phyloP scores from a whole-genome alignment of 2,329 filamentous ascomycete species.

The Talaromyces islandicus region DNA sequence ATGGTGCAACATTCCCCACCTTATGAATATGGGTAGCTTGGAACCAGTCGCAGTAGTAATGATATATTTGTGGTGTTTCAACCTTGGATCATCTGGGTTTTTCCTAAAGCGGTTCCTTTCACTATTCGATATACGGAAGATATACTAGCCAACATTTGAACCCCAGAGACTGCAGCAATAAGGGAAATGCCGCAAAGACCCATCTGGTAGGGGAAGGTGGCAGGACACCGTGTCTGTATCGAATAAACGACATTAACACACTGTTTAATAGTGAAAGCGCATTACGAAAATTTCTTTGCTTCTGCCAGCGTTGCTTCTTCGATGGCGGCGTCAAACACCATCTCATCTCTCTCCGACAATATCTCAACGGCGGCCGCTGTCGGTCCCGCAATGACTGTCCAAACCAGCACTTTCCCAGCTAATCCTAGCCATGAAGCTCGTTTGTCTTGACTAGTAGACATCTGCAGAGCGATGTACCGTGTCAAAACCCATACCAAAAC shows the following conservation, averaged over 20 bases:
- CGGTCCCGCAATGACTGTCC: background rate
- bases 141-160: background rate
- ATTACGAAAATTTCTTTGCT: background rate
- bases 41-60: background rate
- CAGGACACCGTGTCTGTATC: background rate
- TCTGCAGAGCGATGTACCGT: background rate
- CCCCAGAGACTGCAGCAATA: background rate
- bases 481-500: background rate
- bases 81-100: background rate
- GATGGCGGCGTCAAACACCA: background rate
- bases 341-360: slow-evolving; percentile 2
- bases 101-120: background rate
- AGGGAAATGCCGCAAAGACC: background rate
- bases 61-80: background rate
- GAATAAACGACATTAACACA: no score
- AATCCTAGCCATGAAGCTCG: background rate
- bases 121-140: background rate
- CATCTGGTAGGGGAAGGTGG: background rate
- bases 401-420: background rate
- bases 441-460: background rate
- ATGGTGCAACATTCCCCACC: background rate
- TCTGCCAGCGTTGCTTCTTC: background rate
- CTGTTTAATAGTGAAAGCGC: background rate
- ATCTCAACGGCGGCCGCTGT: background rate
- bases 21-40: background rate